A percentile compares a stretch with the other conserved stretches of the same genome.
phyloP scores from a whole-genome alignment of 306 rosid genomes.

The Sesbania bispinosa region DNA sequence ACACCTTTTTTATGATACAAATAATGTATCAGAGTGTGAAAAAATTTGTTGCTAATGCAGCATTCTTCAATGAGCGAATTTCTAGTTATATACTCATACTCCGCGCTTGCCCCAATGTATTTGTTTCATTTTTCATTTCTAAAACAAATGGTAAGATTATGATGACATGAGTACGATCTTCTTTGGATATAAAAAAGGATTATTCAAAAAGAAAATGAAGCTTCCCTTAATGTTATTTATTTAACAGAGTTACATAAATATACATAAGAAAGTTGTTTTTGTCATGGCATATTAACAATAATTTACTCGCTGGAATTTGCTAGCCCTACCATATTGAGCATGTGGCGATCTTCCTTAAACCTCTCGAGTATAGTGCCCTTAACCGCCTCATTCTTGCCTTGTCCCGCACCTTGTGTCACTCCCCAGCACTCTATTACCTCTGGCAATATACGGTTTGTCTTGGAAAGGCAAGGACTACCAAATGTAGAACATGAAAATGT shows the following conservation, averaged over 20 bases:
- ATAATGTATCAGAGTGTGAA: too few relatives aligned
- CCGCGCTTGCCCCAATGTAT: too few relatives aligned
- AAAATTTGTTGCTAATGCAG: too few relatives aligned
- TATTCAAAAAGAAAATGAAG: too few relatives aligned
- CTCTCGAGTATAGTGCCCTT: constrained; percentile 66
- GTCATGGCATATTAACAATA: background rate
- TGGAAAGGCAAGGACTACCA: constrained; percentile 87
- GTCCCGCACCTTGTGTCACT: constrained; percentile 43
- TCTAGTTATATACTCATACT: too few relatives aligned
- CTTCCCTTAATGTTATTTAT: background rate
- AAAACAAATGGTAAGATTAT: too few relatives aligned
- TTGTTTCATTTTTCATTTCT: too few relatives aligned
- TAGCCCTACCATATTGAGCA: constrained; percentile 81
- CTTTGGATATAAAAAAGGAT: background rate
- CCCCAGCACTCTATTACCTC: constrained; percentile 98
- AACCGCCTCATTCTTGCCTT: constrained; percentile 35
- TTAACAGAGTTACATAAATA: background rate
- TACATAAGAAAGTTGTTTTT: background rate
- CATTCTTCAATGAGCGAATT: too few relatives aligned
- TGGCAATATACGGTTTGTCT: constrained; percentile 50
- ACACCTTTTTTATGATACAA: too few relatives aligned
- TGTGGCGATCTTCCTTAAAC: constrained; percentile 73
- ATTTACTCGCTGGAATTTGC: constrained; percentile 76
- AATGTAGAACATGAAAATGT: constrained; percentile 79
- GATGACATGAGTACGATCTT: too few relatives aligned